phyloP scores from a whole-genome alignment of 1,284 basidiomycete species.

The Trametes versicolor region DNA sequence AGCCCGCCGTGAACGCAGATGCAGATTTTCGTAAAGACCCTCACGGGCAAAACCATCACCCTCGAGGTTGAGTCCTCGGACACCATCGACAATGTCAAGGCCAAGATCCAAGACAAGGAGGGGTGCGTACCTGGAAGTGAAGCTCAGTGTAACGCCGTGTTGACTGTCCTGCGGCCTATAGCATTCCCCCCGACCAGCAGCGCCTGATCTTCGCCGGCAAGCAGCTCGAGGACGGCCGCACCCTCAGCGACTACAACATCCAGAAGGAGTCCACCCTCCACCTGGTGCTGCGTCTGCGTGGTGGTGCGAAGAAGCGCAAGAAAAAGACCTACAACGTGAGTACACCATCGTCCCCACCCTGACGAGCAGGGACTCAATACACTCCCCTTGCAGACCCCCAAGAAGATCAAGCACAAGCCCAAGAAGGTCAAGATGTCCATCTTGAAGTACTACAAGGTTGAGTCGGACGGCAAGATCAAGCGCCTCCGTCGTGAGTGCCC shows the following conservation, averaged over 20 bases:
- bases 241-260: conserved; percentile 93
- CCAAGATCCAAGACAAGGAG: conserved; percentile 97
- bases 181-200: conserved; percentile 96
- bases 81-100: conserved; percentile 98
- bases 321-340: conserved; percentile 97
- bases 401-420: conserved; percentile 99
- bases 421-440: conserved; percentile 99
- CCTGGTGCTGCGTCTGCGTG: conserved; percentile 93
- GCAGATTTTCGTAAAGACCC: conserved; percentile 98
- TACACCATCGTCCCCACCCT: conserved; percentile 11
- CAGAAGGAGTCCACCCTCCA: conserved; percentile 98
- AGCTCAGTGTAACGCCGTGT: not conserved
- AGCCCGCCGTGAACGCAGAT: conserved; percentile 54
- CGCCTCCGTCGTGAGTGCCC: conserved; percentile 98
- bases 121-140: conserved; percentile 61
- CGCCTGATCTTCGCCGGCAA: conserved; percentile 98
- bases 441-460: conserved; percentile 99
- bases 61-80: conserved; percentile 97
- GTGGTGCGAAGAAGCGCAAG: conserved; percentile 99
- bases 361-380: conserved; percentile 9
- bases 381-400: conserved; percentile 80
- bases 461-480: conserved; percentile 99
- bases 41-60: conserved; percentile 99
- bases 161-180: conserved; percentile 41
- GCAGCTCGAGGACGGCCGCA: conserved; percentile 95